phyloP scores from a whole-genome alignment of 768 basidiomycete genomes.

The Russula ochroleuca region DNA sequence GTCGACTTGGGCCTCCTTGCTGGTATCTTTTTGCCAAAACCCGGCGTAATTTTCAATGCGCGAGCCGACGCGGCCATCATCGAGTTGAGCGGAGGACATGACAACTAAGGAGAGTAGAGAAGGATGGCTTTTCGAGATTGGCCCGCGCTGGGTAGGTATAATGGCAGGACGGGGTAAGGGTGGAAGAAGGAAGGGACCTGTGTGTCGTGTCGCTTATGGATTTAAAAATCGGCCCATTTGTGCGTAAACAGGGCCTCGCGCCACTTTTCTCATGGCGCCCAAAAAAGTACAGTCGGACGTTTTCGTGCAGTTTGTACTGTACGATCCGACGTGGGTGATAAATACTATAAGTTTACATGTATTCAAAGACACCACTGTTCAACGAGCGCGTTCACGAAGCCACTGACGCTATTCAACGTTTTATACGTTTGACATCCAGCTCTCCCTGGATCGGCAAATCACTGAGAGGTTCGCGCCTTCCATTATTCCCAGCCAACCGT shows the following conservation, averaged over 20 bases:
- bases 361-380: not conserved
- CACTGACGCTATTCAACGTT: conserved; percentile 1
- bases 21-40: conserved; percentile 86
- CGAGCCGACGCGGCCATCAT: conserved; percentile 40
- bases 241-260: not conserved
- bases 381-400: not conserved
- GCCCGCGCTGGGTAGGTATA: not conserved
- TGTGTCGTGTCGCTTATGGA: not conserved
- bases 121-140: too few species aligned
- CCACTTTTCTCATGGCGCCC: conserved; percentile 8
- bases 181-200: not conserved
- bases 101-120: not conserved
- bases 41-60: conserved; percentile 83
- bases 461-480: conserved; percentile 14
- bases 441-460: conserved; percentile 15
- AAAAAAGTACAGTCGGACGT: too few species aligned
- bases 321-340: not conserved
- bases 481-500: not conserved
- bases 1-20: conserved; percentile 59
- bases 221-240: conserved; percentile 21
- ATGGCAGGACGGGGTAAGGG: conserved; percentile 6
- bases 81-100: conserved; percentile 27
- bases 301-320: not conserved
- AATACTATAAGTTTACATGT: not conserved
- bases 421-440: conserved; percentile 25